These are phyloP conservation scores for Diaporthe aspalathi DNA, from an alignment of 2,329 filamentous ascomycete genomes.

Conservation along the genomic window DNA sequence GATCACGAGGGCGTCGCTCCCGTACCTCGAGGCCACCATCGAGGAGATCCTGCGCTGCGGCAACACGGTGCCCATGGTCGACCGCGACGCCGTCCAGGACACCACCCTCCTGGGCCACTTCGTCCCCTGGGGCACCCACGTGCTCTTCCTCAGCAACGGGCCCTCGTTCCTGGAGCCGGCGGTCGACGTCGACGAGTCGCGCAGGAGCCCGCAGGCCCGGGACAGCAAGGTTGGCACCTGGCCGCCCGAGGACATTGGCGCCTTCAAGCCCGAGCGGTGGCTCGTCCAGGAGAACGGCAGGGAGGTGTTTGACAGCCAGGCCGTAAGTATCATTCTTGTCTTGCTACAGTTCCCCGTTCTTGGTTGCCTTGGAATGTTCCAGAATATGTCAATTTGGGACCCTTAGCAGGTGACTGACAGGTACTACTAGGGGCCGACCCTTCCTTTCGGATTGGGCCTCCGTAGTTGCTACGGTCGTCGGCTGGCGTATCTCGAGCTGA, in stretches of 20 bases:
- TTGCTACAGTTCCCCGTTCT: too few relatives aligned
- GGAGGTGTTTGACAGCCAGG: conserved; percentile 42
- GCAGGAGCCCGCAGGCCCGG: conserved; percentile 25
- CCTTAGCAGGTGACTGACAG: too few relatives aligned
- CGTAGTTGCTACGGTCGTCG: conserved; percentile 46
- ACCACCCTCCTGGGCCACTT: conserved; percentile 53
- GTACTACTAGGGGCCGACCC: conserved; percentile 45
- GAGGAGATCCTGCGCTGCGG: conserved; percentile 59
- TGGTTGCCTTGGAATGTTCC: too few relatives aligned
- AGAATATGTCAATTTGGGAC: too few relatives aligned
- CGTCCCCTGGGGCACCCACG: conserved; percentile 55
- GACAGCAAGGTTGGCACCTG: conserved; percentile 19
- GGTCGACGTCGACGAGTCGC: conserved; percentile 21
- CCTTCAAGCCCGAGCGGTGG: conserved; percentile 36
- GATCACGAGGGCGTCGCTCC: conserved; percentile 52
- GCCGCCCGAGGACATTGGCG: conserved; percentile 11
- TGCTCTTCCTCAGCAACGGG: conserved; percentile 55
- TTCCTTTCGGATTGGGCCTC: conserved; percentile 44
- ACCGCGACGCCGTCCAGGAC: conserved; percentile 54
- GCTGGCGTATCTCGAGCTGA: conserved; percentile 48
- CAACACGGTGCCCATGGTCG: conserved; percentile 58
- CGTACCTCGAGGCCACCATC: conserved; percentile 59
- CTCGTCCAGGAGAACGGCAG: conserved; percentile 15
- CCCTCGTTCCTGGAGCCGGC: conserved; percentile 28
- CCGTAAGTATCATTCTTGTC: too few relatives aligned